phyloP scores from a whole-genome alignment of 2,329 filamentous ascomycete genomes.

The Penicillium sp. region DNA sequence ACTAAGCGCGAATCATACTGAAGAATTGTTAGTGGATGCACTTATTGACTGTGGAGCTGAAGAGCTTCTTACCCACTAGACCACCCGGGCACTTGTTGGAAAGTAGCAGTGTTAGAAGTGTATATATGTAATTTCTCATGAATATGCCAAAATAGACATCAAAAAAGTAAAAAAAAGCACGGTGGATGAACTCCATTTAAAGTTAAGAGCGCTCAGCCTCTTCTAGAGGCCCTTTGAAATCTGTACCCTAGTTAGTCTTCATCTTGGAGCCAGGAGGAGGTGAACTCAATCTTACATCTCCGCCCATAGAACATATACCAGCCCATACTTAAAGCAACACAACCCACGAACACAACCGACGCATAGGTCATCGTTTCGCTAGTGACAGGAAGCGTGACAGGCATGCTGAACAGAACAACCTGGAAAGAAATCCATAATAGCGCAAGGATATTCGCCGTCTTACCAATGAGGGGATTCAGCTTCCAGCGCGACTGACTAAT shows the following conservation, averaged over 20 bases:
- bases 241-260: slow-evolving; percentile 9
- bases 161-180: background rate
- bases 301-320: slow-evolving; percentile 48
- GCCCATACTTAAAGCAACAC: slow-evolving; percentile 42
- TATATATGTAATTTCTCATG: background rate
- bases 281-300: slow-evolving; percentile 36
- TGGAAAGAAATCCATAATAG: slow-evolving; percentile 47
- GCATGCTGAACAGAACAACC: slow-evolving; percentile 47
- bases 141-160: too few species aligned
- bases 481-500: slow-evolving; percentile 45
- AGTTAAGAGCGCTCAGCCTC: background rate
- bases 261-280: background rate
- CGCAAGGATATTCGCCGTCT: slow-evolving; percentile 40
- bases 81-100: too few species aligned
- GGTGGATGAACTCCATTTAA: background rate
- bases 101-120: too few species aligned
- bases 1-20: too few species aligned
- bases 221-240: slow-evolving; percentile 25
- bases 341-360: slow-evolving; percentile 49
- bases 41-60: too few species aligned
- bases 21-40: too few species aligned
- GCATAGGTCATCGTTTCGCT: slow-evolving; percentile 51
- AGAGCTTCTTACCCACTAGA: too few species aligned
- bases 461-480: slow-evolving; percentile 37
- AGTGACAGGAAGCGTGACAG: slow-evolving; percentile 47